A percentile compares a stretch with the other conserved stretches of the same genome.
Evolutionary conservation across 768 basidiomycete genomes (phyloP).

Genomic region (Hericium erinaceus): DNA sequence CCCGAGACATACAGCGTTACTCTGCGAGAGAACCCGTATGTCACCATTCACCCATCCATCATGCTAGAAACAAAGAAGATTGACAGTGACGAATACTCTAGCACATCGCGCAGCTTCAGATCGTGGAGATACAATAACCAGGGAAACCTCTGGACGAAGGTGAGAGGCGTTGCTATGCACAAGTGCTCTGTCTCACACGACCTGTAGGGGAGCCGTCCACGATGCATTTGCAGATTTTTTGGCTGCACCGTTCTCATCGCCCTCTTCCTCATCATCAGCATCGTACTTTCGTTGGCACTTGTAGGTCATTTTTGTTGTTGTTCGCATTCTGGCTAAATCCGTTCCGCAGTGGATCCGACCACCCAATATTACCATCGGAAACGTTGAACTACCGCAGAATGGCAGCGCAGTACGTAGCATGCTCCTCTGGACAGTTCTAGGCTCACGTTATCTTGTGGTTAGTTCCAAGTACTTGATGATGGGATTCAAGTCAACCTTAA

Average conservation of each 20-base stretch:
- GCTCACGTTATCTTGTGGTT: background rate
- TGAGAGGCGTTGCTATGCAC: background rate
- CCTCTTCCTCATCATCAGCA: conserved; percentile 55
- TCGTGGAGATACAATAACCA: conserved; percentile 12
- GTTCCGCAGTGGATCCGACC: conserved; percentile 62
- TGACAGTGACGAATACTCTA: background rate
- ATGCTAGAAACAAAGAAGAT: background rate
- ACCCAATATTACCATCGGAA: conserved; percentile 53
- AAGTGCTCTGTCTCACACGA: conserved; percentile 31
- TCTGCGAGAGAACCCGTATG: background rate
- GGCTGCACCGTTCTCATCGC: conserved; percentile 65
- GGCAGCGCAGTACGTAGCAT: background rate
- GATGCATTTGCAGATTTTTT: conserved; percentile 61
- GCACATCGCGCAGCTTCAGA: conserved; percentile 4
- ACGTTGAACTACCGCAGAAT: conserved; percentile 22
- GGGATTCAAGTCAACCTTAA: conserved; percentile 11
- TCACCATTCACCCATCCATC: background rate
- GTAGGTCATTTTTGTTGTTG: conserved; percentile 30
- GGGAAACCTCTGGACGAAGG: conserved; percentile 12
- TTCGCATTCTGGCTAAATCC: conserved; percentile 2
- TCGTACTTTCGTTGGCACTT: conserved; percentile 56
- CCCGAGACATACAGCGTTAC: background rate
- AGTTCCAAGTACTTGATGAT: conserved; percentile 1
- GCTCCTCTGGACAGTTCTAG: background rate
- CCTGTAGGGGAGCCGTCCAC: conserved; percentile 47